Conservation (phyloP, 2,329 filamentous ascomycete genomes). For the Venturia asperata region DNA sequence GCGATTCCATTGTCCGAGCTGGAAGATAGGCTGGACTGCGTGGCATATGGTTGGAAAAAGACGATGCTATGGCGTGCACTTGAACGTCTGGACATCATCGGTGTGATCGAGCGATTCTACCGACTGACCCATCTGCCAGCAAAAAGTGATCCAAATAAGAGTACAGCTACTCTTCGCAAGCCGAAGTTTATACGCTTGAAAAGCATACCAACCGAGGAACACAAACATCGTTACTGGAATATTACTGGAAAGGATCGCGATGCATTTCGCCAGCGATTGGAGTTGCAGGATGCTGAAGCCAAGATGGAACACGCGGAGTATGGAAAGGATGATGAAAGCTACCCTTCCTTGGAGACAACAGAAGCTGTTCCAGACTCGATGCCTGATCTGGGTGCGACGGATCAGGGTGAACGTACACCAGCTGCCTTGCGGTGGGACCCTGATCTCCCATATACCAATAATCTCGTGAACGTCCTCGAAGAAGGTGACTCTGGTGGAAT, state of each 20-base stretch:
- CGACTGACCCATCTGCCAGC: not conserved
- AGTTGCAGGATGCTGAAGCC: conserved; percentile 15
- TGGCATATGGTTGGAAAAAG: conserved; percentile 9
- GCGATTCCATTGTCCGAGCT: conserved; percentile 48
- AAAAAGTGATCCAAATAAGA: not conserved
- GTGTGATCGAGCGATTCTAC: conserved; percentile 18
- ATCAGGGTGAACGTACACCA: conserved; percentile 25
- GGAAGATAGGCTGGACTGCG: conserved; percentile 41
- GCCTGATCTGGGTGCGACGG: not conserved
- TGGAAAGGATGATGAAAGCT: conserved; percentile 22
- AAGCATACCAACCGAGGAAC: conserved; percentile 26
- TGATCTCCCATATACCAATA: conserved; percentile 45
- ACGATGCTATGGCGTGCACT: conserved; percentile 19
- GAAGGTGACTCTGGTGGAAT: conserved; percentile 42
- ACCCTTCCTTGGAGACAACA: conserved; percentile 16
- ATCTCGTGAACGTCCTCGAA: conserved; percentile 45
- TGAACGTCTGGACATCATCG: conserved; percentile 20
- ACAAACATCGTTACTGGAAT: conserved; percentile 22
- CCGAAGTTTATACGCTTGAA: conserved; percentile 13
- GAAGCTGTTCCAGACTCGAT: conserved; percentile 10
- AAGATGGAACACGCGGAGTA: conserved; percentile 16
- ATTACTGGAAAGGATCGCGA: conserved; percentile 17
- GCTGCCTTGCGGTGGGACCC: conserved; percentile 48
- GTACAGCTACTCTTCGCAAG: not conserved
- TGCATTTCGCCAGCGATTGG: conserved; percentile 13